A percentile compares a stretch with the other conserved stretches of the same genome.
These are phyloP conservation scores for Pythium volutum DNA, from an alignment of 352 stramenopile genomes.

Conservation along the genomic window DNA sequence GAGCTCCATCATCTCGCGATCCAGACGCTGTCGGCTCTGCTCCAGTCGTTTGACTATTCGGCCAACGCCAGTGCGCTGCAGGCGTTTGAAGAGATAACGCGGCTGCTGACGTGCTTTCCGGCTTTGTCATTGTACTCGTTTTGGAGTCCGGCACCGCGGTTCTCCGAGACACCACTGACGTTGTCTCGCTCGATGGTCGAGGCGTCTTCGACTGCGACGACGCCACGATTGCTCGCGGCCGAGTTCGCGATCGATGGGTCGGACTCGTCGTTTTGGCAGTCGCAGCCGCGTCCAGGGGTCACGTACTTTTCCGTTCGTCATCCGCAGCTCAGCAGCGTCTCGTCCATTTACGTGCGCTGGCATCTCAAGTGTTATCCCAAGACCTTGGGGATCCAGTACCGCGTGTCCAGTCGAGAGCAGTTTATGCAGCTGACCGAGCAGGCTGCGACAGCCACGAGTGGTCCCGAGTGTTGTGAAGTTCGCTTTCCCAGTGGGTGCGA, in stretches of 20 bases:
- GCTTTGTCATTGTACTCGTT: conserved; percentile 80
- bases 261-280: conserved; percentile 75
- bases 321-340: conserved; percentile 39
- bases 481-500: conserved; percentile 40
- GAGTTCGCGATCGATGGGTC: conserved; percentile 54
- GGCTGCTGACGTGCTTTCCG: conserved; percentile 72
- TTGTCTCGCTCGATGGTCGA: conserved; percentile 46
- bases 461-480: conserved; percentile 35
- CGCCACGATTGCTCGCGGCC: conserved; percentile 38
- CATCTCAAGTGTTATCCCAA: conserved; percentile 64
- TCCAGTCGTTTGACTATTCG: conserved; percentile 70
- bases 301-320: conserved; percentile 51
- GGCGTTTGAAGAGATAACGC: conserved; percentile 77
- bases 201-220: conserved; percentile 52
- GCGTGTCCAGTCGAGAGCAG: conserved; percentile 27
- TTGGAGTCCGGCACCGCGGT: conserved; percentile 73
- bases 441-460: conserved; percentile 12
- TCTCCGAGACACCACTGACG: conserved; percentile 49
- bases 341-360: conserved; percentile 67
- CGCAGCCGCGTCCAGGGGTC: conserved; percentile 47
- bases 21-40: conserved; percentile 66
- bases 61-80: conserved; percentile 32
- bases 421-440: conserved; percentile 47
- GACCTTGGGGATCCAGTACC: conserved; percentile 55
- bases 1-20: conserved; percentile 85